Evolutionary conservation across 306 rosid species (phyloP), one percentile per base, ranked within the genome.

Genomic region (Lablab purpureus): DNA sequence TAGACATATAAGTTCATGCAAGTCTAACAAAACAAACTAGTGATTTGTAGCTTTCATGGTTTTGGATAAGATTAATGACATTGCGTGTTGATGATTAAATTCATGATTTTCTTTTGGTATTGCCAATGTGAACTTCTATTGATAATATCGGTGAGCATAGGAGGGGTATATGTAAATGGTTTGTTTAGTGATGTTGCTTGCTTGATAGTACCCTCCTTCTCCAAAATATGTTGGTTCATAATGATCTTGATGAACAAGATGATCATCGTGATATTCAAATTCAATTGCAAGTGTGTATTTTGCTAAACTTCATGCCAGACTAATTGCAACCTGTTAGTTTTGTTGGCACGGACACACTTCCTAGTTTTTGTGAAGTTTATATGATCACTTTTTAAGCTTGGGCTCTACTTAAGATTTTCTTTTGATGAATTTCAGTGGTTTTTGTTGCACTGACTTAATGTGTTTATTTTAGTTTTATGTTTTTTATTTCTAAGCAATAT

Each of bases 361-460:
- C 52, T 70, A 50, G 63, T n/a, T 76, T 70, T 83, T 65, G 27
- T 77, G 59, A 47, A 83, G 49, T 73, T 30, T 46, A 46, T 13
- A 46, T 46, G 14, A 46, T 46, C 14, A 11, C 51, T 4, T 11
- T 14, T 13, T 19, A 2, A 15, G 15, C 15, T 47, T 15, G 18
- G n/a, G 19, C 17, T 4, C 52, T 47, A 47, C 15, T 46, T 46
- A 46, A 47, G 18, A 13, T 60, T 71, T 63, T 71, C 63, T 72
- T 14, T 62, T 68, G 40, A 41, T 23, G 22, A 75, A 47, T 56
- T 14, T 21, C 0, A 45, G n/a, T 72, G 60, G 30, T 73, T 67
- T 49, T 56, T 3, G 6, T 73, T 67, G 34, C 50, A 23, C 66
- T 21, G 9, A 66, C 8, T 62, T 68, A 11, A 65, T 76, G 51